Evolutionary conservation across 164 flowering plant species (phyloP), one percentile per base, ranked within the genome.

Genomic region (Platanus orientalis): DNA sequence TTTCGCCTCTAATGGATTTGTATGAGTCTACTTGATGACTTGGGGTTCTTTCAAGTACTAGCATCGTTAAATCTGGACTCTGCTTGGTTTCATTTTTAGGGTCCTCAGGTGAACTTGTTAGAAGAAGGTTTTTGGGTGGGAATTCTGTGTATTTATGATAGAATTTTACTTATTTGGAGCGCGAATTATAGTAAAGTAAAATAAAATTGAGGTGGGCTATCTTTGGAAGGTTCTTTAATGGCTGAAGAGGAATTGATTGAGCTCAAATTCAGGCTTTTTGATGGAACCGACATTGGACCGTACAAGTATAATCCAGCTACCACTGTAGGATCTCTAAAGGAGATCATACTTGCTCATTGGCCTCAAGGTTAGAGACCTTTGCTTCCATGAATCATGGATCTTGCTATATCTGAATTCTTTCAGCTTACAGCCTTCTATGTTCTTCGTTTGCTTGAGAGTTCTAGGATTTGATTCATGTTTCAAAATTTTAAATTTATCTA

Each of bases 261-360:
- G 77, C 44, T 89, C 30, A 89, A 83, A 63, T 89, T 89, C 69
- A 77, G 91, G 80, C 82, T 89, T 13, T 67, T 62, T 26, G 91
- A 89, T 78, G 91, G 93, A 23, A 75, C 78, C 17, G 91, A 87
- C 65, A 83, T 87, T 34, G 93, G 96, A 20, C 96, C 96, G 23
- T 72, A 47, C 76, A 80, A 75, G 69, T 89, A 80, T 60, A 66
- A 60, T 66, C 75, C 84, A 54, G 47, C 78, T 21, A 69, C 83
- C 25, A 82, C 85, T 16, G 81, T 87, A n/a, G 80, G 70, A 26
- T 65, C 82, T 60, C 81, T 87, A 36, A 89, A 89, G 65, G 89
- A 85, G 64, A 78, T 70, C 66, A 81, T 87, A 58, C 27, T 89
- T 58, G 58, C 84, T 6, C 79, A 74, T 58, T 89, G 96, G 96